Percentiles rank a stretch among this genome's conserved stretches.
Conservation (phyloP, 257 asterid genomes). For the Solanum pennellii region DNA sequence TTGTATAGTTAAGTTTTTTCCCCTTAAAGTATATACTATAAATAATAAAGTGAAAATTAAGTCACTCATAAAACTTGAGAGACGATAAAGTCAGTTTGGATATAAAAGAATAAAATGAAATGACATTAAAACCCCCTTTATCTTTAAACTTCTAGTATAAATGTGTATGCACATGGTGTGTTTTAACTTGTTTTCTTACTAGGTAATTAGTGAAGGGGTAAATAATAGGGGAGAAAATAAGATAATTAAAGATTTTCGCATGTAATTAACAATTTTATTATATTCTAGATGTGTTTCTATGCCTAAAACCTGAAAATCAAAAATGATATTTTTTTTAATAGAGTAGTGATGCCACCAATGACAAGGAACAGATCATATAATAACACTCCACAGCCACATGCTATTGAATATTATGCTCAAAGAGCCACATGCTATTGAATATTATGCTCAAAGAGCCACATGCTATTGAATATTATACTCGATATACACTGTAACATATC, state of each 20-base stretch:
- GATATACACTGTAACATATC: no score
- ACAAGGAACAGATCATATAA: slow-evolving; percentile 1
- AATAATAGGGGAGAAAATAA: no score
- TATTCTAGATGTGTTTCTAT: not conserved
- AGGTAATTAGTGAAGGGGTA: no score
- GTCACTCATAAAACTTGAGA: not conserved
- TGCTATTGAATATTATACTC: not conserved
- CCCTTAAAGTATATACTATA: not conserved
- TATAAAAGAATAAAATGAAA: no score
- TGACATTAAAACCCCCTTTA: not conserved
- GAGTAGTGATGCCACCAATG: not conserved
- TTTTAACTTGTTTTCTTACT: not conserved
- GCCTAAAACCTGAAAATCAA: not conserved
- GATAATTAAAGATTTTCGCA: not conserved
- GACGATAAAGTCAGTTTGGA: not conserved
- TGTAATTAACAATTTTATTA: no score
- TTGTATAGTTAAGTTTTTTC: no score
- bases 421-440: not conserved
- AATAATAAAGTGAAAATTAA: not conserved
- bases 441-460: not conserved
- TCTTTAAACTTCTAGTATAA: not conserved
- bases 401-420: not conserved
- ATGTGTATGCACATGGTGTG: not conserved
- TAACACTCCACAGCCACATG: not conserved
- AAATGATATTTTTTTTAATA: not conserved